Evolutionary conservation across 345 rosid genomes (phyloP).

Genomic region (Populus deltoides): DNA sequence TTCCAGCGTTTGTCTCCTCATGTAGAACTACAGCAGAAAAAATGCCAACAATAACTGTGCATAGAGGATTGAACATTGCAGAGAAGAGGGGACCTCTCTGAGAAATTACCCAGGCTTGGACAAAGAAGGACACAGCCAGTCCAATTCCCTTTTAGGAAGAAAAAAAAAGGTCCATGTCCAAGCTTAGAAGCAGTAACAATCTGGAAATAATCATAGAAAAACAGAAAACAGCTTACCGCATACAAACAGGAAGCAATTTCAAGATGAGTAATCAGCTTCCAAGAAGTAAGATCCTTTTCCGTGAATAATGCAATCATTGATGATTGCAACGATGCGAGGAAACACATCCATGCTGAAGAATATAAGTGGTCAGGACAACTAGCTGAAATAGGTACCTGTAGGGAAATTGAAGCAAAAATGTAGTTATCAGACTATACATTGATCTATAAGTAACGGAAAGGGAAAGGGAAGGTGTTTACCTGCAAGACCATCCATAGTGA

Average conservation of each 20-base stretch:
- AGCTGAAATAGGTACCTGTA: constrained; percentile 45
- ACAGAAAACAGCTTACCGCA: neutral
- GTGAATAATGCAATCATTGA: neutral
- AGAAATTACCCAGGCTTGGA: constrained; percentile 49
- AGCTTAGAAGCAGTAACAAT: neutral
- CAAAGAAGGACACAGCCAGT: constrained; percentile 30
- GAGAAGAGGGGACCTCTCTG: constrained; percentile 14
- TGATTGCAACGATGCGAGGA: constrained; percentile 44
- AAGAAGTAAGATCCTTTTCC: constrained; percentile 7
- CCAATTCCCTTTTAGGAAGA: neutral
- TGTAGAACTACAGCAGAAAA: constrained; percentile 24
- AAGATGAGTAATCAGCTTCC: constrained; percentile 18
- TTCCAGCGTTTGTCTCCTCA: constrained; percentile 15
- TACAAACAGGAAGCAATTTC: constrained; percentile 7
- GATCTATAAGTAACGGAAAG: neutral
- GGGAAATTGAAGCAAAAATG: neutral
- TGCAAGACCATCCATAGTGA: constrained; percentile 60
- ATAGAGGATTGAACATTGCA: constrained; percentile 23
- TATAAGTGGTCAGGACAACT: constrained; percentile 49
- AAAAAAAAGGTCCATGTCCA: neutral
- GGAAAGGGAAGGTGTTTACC: constrained; percentile 13
- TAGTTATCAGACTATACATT: no score
- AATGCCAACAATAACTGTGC: constrained; percentile 23
- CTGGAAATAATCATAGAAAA: neutral
- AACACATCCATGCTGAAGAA: constrained; percentile 54